These are phyloP conservation scores for Linnemannia exigua DNA, from an alignment of 192 early-diverging fungal species.

Conservation along the genomic window DNA sequence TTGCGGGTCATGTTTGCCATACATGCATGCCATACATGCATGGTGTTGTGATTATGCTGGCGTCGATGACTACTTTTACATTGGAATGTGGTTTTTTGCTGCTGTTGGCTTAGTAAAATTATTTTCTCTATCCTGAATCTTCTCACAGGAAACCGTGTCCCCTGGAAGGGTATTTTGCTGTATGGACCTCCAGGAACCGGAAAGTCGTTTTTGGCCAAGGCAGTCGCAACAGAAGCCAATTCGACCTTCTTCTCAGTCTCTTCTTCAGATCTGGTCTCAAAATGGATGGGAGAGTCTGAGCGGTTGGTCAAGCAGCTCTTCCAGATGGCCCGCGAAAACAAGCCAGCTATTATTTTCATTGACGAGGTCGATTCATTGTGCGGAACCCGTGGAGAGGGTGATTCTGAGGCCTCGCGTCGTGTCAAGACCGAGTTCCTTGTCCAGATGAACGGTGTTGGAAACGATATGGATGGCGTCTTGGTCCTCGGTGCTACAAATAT, in stretches of 20 bases:
- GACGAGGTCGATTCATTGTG: conserved; percentile 98
- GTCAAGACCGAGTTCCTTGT: conserved; percentile 98
- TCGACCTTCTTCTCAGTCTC: conserved; percentile 97
- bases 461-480: conserved; percentile 92
- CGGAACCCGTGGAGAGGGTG: conserved; percentile 93
- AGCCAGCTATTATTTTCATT: conserved; percentile 97
- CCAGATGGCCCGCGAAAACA: conserved; percentile 90
- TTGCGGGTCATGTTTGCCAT: background rate
- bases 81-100: background rate
- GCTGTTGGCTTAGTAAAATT: background rate
- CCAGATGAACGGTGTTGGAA: conserved; percentile 98
- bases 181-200: conserved; percentile 98
- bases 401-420: conserved; percentile 90
- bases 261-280: conserved; percentile 96
- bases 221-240: conserved; percentile 96
- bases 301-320: conserved; percentile 95
- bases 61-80: background rate
- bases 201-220: conserved; percentile 96
- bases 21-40: background rate
- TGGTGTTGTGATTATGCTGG: background rate
- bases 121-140: background rate
- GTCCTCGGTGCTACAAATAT: conserved; percentile 97
- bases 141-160: conserved; percentile 82
- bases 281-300: conserved; percentile 99
- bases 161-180: conserved; percentile 95